A percentile compares a stretch with the other conserved stretches of the same genome.
These are phyloP conservation scores for Russula abietina DNA, from an alignment of 768 basidiomycete species.

Conservation along the genomic window DNA sequence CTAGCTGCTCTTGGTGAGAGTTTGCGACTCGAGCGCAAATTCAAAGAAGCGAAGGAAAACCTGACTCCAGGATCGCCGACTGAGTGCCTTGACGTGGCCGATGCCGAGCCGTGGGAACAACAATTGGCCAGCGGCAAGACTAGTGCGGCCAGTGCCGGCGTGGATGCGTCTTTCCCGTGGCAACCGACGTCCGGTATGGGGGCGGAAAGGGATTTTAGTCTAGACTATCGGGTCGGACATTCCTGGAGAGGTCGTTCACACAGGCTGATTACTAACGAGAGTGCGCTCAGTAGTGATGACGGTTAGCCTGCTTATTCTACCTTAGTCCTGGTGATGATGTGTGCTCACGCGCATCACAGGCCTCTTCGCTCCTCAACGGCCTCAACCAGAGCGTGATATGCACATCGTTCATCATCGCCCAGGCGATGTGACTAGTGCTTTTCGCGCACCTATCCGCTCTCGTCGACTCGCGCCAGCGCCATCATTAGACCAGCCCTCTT, in stretches of 20 bases:
- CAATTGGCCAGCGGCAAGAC: slow-evolving; percentile 1
- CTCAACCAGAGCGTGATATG: background rate
- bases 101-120: slow-evolving; percentile 19
- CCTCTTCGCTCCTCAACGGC: slow-evolving; percentile 9
- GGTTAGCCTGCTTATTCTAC: slow-evolving; percentile 1
- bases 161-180: slow-evolving; percentile 7
- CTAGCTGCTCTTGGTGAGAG: slow-evolving; percentile 89
- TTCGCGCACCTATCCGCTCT: slow-evolving; percentile 20
- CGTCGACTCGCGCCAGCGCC: slow-evolving; percentile 10
- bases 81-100: slow-evolving; percentile 17
- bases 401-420: slow-evolving; percentile 22
- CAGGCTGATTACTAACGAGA: slow-evolving; percentile 30
- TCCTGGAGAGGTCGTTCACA: slow-evolving; percentile 17
- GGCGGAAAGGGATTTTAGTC: slow-evolving; percentile 27
- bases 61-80: background rate
- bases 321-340: background rate
- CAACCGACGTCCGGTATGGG: slow-evolving; percentile 13
- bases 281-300: slow-evolving; percentile 24
- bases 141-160: slow-evolving; percentile 20
- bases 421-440: slow-evolving; percentile 16
- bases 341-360: slow-evolving; percentile 1
- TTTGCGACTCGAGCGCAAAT: slow-evolving; percentile 66
- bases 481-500: slow-evolving; percentile 30
- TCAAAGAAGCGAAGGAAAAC: slow-evolving; percentile 40
- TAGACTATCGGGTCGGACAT: slow-evolving; percentile 27